Evolutionary conservation across 2,329 filamentous ascomycete species (phyloP), one percentile per base, ranked within the genome.

Genomic region (Epichloe gansuensis): DNA sequence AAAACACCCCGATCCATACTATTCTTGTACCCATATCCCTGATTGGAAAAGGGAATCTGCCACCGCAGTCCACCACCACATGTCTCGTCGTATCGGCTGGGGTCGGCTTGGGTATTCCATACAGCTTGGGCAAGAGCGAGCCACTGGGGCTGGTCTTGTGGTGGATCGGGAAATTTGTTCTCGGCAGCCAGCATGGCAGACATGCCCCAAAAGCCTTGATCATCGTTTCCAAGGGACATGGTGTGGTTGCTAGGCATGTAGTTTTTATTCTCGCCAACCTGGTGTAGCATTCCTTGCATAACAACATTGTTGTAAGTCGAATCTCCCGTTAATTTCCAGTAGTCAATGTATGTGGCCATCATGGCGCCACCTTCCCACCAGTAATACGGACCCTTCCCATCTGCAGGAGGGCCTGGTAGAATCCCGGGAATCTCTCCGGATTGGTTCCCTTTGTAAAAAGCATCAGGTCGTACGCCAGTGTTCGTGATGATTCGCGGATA

Each of bases 1-100:
- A 6, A 34, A 23, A 5, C 31, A 5, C 34, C 2, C 25, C 11
- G 31, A 31, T n/a, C 64, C 68, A 35, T 65, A 75, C 72, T 76
- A 62, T 83, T 83, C 66, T 83, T 93, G 73, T 91, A 90, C 62
- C 83, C 77, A 65, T 87, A 93, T 25, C 88, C 88, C 34, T 73
- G 75, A 62, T 91, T 89, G 58, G 84, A 83, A 1, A 78, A 72
- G 53, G 82, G 87, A 55, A 91, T 85, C 70, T 93, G 87, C 85
- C 86, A 89, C 60, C 85, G 75, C 59, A 91, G 63, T 9, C 86
- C 87, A 57, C 86, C 86, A 23, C 74, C 72, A 60, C 87, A 91
- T 2, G 73, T 74, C 0, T 73, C 65, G 5, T 75, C 77, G 62
- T 89, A 83, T 71, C 87, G 86, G 44, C 83, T 75, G 12, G 74